These are phyloP conservation scores for Ophiostoma sp. DNA, from an alignment of 2,329 filamentous ascomycete genomes.

Conservation along the genomic window DNA sequence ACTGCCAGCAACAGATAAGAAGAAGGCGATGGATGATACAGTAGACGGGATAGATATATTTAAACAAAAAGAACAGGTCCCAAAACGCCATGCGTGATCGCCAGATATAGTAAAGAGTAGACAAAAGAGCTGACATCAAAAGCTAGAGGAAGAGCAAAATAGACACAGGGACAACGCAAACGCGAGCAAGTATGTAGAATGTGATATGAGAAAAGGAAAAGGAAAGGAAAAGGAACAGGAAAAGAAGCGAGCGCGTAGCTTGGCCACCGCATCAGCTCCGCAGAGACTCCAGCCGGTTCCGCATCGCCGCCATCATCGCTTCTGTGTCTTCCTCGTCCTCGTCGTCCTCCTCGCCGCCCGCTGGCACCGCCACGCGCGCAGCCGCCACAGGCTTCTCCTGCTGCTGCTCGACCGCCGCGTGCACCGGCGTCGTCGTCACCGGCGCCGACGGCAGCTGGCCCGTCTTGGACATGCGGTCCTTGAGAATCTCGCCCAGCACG, in stretches of 20 bases:
- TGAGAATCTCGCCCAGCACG: conserved; percentile 84
- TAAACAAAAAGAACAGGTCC: background rate
- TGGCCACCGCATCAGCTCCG: conserved; percentile 61
- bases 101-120: conserved; percentile 3
- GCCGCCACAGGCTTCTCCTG: conserved; percentile 29
- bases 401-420: conserved; percentile 38
- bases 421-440: conserved; percentile 44
- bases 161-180: background rate
- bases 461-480: conserved; percentile 68
- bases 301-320: conserved; percentile 89
- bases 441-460: conserved; percentile 52
- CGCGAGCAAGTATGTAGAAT: no score
- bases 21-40: background rate
- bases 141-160: background rate
- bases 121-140: background rate
- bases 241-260: background rate
- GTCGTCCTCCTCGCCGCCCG: conserved; percentile 47
- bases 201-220: no score
- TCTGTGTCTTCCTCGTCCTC: conserved; percentile 83
- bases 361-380: conserved; percentile 47
- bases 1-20: background rate
- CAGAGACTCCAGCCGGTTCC: conserved; percentile 81
- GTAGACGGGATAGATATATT: background rate
- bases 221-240: no score
- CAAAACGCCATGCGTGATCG: conserved; percentile 11